These are phyloP conservation scores for Calonectria hawksworthii DNA, from an alignment of 2,329 filamentous ascomycete species.

Conservation along the genomic window DNA sequence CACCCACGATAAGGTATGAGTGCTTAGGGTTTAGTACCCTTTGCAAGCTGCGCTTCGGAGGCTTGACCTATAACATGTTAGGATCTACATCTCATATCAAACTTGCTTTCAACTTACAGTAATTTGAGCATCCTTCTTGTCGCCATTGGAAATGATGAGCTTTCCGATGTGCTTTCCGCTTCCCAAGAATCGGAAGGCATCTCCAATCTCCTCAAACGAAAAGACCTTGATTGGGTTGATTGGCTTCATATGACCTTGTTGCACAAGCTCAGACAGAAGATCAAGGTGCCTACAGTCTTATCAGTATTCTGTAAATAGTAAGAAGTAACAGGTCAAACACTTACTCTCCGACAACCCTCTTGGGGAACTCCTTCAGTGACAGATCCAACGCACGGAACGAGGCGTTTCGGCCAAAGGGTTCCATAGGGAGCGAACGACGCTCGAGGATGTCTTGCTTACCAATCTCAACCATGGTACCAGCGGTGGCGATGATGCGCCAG, in stretches of 20 bases:
- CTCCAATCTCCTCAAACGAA: conserved; percentile 44
- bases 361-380: conserved; percentile 1
- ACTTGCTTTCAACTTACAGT: not conserved
- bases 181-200: conserved; percentile 55
- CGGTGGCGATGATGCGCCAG: conserved; percentile 53
- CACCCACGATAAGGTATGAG: conserved; percentile 55
- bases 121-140: conserved; percentile 5
- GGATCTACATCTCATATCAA: not conserved
- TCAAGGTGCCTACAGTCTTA: not conserved
- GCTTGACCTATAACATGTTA: not conserved
- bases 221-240: conserved; percentile 43
- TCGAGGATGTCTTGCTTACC: conserved; percentile 51
- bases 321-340: not conserved
- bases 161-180: conserved; percentile 1
- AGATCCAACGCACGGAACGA: not conserved
- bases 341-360: conserved; percentile 8
- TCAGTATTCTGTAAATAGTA: not conserved
- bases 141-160: conserved; percentile 2
- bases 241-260: conserved; percentile 34
- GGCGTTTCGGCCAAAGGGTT: conserved; percentile 47
- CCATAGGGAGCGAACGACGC: conserved; percentile 47
- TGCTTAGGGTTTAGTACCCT: not conserved
- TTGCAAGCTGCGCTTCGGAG: not conserved
- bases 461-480: conserved; percentile 51
- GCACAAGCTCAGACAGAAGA: conserved; percentile 13